phyloP scores from a whole-genome alignment of 2,329 filamentous ascomycete species.

The Xylogone sp. region DNA sequence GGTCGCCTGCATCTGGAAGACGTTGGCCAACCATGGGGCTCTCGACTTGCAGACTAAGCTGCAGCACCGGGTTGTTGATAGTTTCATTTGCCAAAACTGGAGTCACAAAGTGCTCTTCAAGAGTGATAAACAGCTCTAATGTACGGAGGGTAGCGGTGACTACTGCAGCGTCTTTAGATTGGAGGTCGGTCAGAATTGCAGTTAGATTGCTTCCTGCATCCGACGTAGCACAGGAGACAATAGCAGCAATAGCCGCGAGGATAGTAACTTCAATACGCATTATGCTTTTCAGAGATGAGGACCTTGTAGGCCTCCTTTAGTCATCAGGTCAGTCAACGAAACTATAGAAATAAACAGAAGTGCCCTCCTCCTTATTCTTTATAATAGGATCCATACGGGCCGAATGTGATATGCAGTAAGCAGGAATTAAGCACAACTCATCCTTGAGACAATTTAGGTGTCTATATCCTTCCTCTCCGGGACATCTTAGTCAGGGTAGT shows the following conservation, averaged over 20 bases:
- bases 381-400: too few species aligned
- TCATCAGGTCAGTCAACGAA: too few species aligned
- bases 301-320: too few species aligned
- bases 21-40: background rate
- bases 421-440: too few species aligned
- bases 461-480: too few species aligned
- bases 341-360: too few species aligned
- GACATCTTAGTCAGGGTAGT: too few species aligned
- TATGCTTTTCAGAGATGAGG: too few species aligned
- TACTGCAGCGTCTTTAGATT: background rate
- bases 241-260: background rate
- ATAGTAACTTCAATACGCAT: background rate
- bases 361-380: too few species aligned
- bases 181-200: background rate
- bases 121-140: slow-evolving; percentile 30
- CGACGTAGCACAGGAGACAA: background rate
- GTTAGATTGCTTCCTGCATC: background rate
- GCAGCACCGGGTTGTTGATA: background rate
- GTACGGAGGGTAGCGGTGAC: background rate
- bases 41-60: background rate
- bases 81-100: slow-evolving; percentile 8
- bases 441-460: too few species aligned
- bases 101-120: slow-evolving; percentile 37
- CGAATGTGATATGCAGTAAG: too few species aligned
- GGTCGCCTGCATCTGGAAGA: background rate